Evolutionary conservation across 192 early-diverging fungal species (phyloP), one percentile per base, ranked within the genome.

Genomic region (Phlyctochytrium arcticum): DNA sequence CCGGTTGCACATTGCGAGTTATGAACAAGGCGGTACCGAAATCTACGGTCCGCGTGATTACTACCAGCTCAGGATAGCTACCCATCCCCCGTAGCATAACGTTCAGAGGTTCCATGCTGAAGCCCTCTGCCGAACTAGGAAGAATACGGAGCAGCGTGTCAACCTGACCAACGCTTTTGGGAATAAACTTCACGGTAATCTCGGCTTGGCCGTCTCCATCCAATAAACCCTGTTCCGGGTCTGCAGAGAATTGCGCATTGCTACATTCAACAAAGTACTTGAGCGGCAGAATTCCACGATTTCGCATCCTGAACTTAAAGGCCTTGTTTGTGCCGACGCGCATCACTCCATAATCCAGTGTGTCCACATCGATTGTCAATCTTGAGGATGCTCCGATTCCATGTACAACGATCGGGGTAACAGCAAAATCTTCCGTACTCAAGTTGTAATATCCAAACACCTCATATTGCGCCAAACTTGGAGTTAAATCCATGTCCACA

Each of bases 141-240:
- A 62, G 33, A 36, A 85, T 71, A 12, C 68, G 36, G 9, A 85
- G 37, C 27, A 48, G 50, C 12, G 75, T 70, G 15, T 47, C 65
- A n/a, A 65, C 57, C 36, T 73, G 31, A 2, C 81, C 79, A 19
- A 62, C 73, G 8, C 24, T 39, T 34, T 70, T 77, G 12, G 84
- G 77, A 23, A 42, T 65, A 65, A 78, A 85, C 8, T 67, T 69
- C 2, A 85, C 76, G 1, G 48, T 24, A 30, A 84, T 37, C 5
- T 81, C 80, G 17, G 77, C 44, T 1, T n/a, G 23, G 3, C 75
- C 84, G 37, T 71, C 78, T 6, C 79, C 81, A 44, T 81, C 77
- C 24, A 85, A 54, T 19, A 81, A 24, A 30, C 80, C 84, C 54
- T 80, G 73, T 61, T 85, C 84, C 7, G 84, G 84, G 37, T 85